Conservation (phyloP, 2,329 filamentous ascomycete species). For the Colletotrichum sublineola region DNA sequence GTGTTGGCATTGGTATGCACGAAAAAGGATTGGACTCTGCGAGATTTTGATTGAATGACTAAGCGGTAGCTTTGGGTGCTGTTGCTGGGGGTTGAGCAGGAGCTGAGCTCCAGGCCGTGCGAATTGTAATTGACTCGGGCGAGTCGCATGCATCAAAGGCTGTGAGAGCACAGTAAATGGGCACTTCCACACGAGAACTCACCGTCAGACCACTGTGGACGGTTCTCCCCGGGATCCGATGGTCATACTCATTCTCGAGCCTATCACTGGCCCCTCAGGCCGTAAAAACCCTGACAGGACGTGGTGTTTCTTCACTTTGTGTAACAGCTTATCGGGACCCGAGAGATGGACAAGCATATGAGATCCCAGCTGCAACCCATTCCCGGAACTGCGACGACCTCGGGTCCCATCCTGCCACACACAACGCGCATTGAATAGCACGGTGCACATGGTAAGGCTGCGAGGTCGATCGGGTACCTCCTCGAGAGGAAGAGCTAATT, state of each 20-base stretch:
- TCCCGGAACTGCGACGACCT: constrained; percentile 7
- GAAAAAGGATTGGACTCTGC: constrained; percentile 44
- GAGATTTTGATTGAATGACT: constrained; percentile 45
- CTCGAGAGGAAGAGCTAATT: constrained; percentile 7
- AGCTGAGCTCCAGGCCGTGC: constrained; percentile 43
- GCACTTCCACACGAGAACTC: not conserved
- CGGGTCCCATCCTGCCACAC: too few relatives aligned
- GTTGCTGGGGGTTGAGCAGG: constrained; percentile 5
- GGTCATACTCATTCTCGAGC: constrained; percentile 34
- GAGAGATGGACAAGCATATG: constrained; percentile 3
- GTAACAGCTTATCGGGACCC: constrained; percentile 20
- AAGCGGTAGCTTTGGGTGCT: constrained; percentile 38
- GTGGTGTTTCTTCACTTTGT: not conserved
- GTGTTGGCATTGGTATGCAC: constrained; percentile 39
- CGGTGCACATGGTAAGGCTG: too few relatives aligned
- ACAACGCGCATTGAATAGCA: too few relatives aligned
- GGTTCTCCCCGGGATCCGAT: constrained; percentile 29
- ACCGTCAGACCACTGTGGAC: constrained; percentile 36
- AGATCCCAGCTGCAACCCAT: not conserved
- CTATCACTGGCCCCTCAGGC: constrained; percentile 28
- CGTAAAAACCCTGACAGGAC: constrained; percentile 22
- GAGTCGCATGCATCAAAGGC: rapidly evolving
- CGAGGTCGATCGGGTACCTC: not conserved
- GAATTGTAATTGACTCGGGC: constrained; percentile 20
- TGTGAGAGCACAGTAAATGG: constrained; percentile 2